Evolutionary conservation across 2,329 filamentous ascomycete species (phyloP), one percentile per base, ranked within the genome.

Genomic region (Coleophoma cylindrospora): DNA sequence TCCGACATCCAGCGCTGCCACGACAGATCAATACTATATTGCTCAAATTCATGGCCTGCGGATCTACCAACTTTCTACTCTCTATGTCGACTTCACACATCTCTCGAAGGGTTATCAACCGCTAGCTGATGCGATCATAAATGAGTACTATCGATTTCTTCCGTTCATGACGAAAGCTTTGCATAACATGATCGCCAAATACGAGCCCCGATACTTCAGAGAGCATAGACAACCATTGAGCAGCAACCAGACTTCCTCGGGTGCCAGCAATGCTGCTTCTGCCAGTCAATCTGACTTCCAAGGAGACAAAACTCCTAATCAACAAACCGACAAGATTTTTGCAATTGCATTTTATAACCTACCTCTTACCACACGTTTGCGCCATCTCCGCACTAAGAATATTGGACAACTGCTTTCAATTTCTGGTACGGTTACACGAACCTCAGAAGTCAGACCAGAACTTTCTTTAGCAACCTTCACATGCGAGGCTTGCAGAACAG

Each of bases 311-410:
- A 95, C 89, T 32, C 83, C 86, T 49, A 90, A 96, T 67, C 91
- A 96, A 68, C 91, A 96, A 72, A 96, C 94, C 0, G 94, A 99
- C 71, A 96, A 95, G 74, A 77, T 99, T 36, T 97, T 99, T 68
- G 80, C 84, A 0, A 63, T 89, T 22, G 85, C 86, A 5, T 89
- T 89, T 58, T 89, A 89, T 70, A 89, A 89, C 57, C 69, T 89
- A n/a, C 84, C 86, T 14, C 58, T 67, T 22, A 61, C 67, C 17
- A 61, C 62, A 22, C 58, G 65, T 45, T 61, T 67, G 47, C 61
- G 65, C 50, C 62, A 66, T 53, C 48, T 99, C 55, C 86, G 94
- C 33, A 95, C 94, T 22, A 79, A 83, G 54, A 91, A 96, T 60
- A 95, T 99, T 61, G 94, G 94, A 48, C 89, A 92, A 65, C 79